phyloP scores from a whole-genome alignment of 2,329 filamentous ascomycete species.

The Akanthomyces muscarius region DNA sequence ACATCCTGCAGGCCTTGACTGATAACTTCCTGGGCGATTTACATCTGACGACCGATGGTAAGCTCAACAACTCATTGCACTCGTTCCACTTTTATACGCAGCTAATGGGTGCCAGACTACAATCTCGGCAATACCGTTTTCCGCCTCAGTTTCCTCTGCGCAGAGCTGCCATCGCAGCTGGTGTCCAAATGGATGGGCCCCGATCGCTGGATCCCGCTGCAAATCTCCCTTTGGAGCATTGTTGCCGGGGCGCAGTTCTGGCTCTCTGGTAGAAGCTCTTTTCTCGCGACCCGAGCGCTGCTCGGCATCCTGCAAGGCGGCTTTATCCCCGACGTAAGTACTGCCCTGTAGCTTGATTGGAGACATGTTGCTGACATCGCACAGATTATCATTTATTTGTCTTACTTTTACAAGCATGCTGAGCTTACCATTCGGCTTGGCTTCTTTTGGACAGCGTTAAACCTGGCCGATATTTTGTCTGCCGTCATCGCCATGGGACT shows the following conservation, averaged over 20 bases:
- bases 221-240: slow-evolving; percentile 54
- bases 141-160: slow-evolving; percentile 29
- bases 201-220: slow-evolving; percentile 57
- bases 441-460: slow-evolving; percentile 68
- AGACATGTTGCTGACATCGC: neutral
- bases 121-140: slow-evolving; percentile 34
- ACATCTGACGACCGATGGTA: slow-evolving; percentile 38
- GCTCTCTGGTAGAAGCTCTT: slow-evolving; percentile 35
- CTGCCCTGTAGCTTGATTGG: neutral
- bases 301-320: slow-evolving; percentile 43
- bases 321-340: slow-evolving; percentile 41
- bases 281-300: slow-evolving; percentile 36
- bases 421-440: slow-evolving; percentile 64
- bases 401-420: slow-evolving; percentile 70
- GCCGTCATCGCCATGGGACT: slow-evolving; percentile 35
- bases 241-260: slow-evolving; percentile 47
- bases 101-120: slow-evolving; percentile 25
- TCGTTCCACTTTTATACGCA: neutral
- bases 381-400: slow-evolving; percentile 60
- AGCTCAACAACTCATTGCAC: neutral
- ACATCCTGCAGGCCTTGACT: slow-evolving; percentile 43
- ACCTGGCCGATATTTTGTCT: slow-evolving; percentile 47
- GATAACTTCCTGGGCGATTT: slow-evolving; percentile 46
- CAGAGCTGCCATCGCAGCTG: slow-evolving; percentile 55
- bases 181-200: slow-evolving; percentile 55